Base-by-base conservation (phyloP, 495 filamentous ascomycete species). In the Cryomyces antarcticus region DNA sequence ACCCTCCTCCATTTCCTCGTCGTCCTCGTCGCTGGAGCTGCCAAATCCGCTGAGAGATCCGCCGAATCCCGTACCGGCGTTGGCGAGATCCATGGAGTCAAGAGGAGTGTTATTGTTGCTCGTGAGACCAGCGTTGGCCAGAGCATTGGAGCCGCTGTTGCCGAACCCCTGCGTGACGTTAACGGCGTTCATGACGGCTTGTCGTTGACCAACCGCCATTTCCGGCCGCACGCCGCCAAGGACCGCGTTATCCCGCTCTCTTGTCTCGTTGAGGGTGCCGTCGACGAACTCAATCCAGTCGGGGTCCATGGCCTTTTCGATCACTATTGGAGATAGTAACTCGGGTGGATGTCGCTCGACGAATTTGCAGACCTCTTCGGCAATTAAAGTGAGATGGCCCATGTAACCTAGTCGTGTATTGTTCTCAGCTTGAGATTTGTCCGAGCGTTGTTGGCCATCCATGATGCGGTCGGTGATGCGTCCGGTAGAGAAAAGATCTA, bases 281-380 rank as follows among this genome's bases (percentile, higher is more conserved):
- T 95, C 89, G 33, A 99, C 92, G 50, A 96, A 99, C 41, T 85
- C 78, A 41, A 88, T 80, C 89, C 89, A 99, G 41, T 83, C 75
- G 13, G 73, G 71, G 48, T 81, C 78, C 64, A 86, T 77, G 17
- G 95, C 85, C 48, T 79, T 83, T 43, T 95, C 82, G 52, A 94
- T 63, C 4, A 99, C 88, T 7, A 70, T 68, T 41, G 80, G 79
- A 13, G 82, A 85, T 5, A 96, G 70, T 38, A 88, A 59, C 57
- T 95, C 88, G 3, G 85, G 79, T 13, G 87, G 78, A 58, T 94
- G 83, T 17, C 92, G 77, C 59, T 96, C 88, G 33, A 84, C 88
- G 57, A 96, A 99, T 60, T 96, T 96, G 48, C 95, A 89, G 12
- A 99, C 92, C 57, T 99, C 89, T 57, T 99, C 89, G 10, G 89